Base-by-base conservation (phyloP, 805 yeast species). In the Lipomyces anomalus region DNA sequence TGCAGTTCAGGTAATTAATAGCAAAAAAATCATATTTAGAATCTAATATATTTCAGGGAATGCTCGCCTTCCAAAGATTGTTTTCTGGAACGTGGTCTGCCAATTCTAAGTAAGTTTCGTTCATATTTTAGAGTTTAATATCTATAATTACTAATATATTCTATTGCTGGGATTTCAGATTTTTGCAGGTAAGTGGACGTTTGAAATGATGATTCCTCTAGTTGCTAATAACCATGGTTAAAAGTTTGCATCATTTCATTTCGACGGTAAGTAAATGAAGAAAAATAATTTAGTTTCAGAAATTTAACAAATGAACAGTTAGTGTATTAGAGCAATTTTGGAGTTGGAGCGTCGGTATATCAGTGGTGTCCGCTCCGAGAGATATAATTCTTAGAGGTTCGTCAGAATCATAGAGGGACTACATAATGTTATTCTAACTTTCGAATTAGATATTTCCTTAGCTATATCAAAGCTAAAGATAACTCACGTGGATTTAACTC, bases 271-370 rank as follows among this genome's bases (percentile, higher is more conserved):
- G 37, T 34, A 29, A 11, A n/a, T 26, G 13, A 11, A 13, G 22
- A 3, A 17, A 28, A 9, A 17, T 23, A 7, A n/a, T 32, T 3
- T 6, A 22, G 6, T 20, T 22, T 5, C 21, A 5, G 9, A 17
- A 9, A 22, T 16, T 35, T 35, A 22, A 21, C 26, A 22, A 7
- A 13, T 1, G 40, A 18, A 3, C 22, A 47, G 60, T 57, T 24
- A 53, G 58, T 32, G 57, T 57, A 4, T 42, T 57, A 7, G 61
- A 57, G 44, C 61, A 57, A 22, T 57, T 58, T 32, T 57, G 60
- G 61, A 44, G 55, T 17, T 57, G 61, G 61, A 46, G 56, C 2
- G 45, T 47, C 20, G 61, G 61, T n/a, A 51, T 57, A 6, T 37
- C 52, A 1, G 32, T 57, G 3, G 52, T 48, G 4, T 43, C 57